Percentiles rank a stretch among this genome's conserved stretches.
phyloP scores from a whole-genome alignment of 2,329 filamentous ascomycete genomes.

The Pseudogymnoascus sp. region DNA sequence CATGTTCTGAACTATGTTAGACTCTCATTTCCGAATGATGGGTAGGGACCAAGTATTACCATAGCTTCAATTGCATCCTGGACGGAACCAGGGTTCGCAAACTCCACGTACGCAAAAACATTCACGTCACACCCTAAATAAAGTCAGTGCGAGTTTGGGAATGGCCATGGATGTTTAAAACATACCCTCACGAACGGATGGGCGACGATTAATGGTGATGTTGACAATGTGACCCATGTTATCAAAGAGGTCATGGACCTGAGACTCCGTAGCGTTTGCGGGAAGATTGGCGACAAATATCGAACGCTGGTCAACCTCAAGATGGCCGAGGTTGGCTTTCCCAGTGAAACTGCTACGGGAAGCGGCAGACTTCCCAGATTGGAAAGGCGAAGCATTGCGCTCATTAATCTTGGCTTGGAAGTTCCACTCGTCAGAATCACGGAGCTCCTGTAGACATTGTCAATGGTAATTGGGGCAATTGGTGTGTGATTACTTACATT shows the following conservation, averaged over 20 bases:
- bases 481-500: no score
- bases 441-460: constrained; percentile 19
- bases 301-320: constrained; percentile 39
- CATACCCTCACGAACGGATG: constrained; percentile 25
- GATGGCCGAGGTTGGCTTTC: constrained; percentile 26
- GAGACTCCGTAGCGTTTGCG: constrained; percentile 27
- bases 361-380: background rate
- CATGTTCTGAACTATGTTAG: constrained; percentile 17
- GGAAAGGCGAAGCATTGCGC: background rate
- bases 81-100: constrained; percentile 17
- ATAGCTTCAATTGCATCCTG: constrained; percentile 14
- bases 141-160: constrained; percentile 12
- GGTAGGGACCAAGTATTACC: constrained; percentile 15
- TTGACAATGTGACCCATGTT: constrained; percentile 32
- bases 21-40: background rate
- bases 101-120: constrained; percentile 31
- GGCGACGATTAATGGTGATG: constrained; percentile 25
- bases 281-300: constrained; percentile 42
- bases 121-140: constrained; percentile 23
- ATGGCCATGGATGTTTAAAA: background rate
- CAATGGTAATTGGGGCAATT: background rate
- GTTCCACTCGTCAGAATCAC: constrained; percentile 19
- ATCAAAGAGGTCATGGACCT: constrained; percentile 32
- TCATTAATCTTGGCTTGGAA: constrained; percentile 15
- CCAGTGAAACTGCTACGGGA: background rate